A percentile compares a stretch with the other conserved stretches of the same genome.
phyloP scores from a whole-genome alignment of 2,329 filamentous ascomycete genomes.

The Trichoderma koningiopsis region DNA sequence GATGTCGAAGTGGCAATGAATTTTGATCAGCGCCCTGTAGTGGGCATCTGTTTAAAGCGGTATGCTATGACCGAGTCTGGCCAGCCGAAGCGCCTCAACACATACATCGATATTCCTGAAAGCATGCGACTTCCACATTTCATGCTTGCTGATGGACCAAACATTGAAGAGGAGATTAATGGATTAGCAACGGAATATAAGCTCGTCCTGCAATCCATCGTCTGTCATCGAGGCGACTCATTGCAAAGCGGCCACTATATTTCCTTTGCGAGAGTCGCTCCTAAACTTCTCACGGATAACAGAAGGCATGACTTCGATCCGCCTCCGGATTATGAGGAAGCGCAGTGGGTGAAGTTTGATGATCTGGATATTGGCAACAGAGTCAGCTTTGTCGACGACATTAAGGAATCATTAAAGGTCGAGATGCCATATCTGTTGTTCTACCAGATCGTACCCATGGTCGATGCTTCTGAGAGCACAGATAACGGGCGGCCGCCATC shows the following conservation, averaged over 20 bases:
- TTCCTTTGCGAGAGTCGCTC: conserved; percentile 76
- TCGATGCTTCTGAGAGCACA: conserved; percentile 62
- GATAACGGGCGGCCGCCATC: conserved; percentile 60
- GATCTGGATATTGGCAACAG: conserved; percentile 72
- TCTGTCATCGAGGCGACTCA: conserved; percentile 87
- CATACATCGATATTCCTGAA: conserved; percentile 85
- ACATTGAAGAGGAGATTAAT: conserved; percentile 57
- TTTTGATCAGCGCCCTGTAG: conserved; percentile 80
- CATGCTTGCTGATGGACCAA: conserved; percentile 73
- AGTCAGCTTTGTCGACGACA: conserved; percentile 75
- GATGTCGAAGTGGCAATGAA: conserved; percentile 86
- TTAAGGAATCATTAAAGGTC: conserved; percentile 72
- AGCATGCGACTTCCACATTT: conserved; percentile 84
- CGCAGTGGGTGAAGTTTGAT: conserved; percentile 89
- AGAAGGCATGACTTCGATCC: conserved; percentile 57
- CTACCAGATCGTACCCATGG: conserved; percentile 89
- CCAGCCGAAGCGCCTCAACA: conserved; percentile 70
- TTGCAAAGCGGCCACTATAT: conserved; percentile 92
- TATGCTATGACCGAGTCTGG: conserved; percentile 74
- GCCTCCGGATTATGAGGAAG: conserved; percentile 67
- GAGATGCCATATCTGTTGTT: conserved; percentile 95
- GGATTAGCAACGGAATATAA: conserved; percentile 89
- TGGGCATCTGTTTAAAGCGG: conserved; percentile 90
- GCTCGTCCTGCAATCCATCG: conserved; percentile 83
- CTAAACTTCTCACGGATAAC: conserved; percentile 62